These are phyloP conservation scores for Teunomyces atbi DNA, from an alignment of 805 yeast species.

Conservation along the genomic window DNA sequence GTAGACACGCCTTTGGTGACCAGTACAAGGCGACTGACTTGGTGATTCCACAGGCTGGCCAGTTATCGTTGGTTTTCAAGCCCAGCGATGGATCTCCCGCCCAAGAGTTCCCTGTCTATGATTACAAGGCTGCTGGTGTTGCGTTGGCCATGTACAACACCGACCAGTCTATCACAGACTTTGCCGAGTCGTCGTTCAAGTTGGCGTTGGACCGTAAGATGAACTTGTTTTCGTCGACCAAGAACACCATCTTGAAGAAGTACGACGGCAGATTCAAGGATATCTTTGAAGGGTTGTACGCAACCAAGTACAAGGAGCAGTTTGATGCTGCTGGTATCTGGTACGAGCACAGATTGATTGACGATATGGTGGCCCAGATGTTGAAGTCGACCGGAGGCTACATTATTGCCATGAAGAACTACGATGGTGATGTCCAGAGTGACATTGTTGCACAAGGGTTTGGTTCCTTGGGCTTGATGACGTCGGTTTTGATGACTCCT, in stretches of 20 bases:
- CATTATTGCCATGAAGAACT: slow-evolving; percentile 77
- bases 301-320: slow-evolving; percentile 50
- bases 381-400: slow-evolving; percentile 81
- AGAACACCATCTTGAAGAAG: slow-evolving; percentile 77
- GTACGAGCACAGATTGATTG: slow-evolving; percentile 80
- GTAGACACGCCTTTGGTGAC: slow-evolving; percentile 85
- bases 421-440: slow-evolving; percentile 84
- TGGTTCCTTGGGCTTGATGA: slow-evolving; percentile 82
- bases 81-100: slow-evolving; percentile 57
- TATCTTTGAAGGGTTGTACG: slow-evolving; percentile 68
- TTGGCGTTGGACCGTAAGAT: slow-evolving; percentile 64
- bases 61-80: slow-evolving; percentile 61
- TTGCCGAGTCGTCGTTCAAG: slow-evolving; percentile 78
- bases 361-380: slow-evolving; percentile 90
- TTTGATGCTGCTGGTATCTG: slow-evolving; percentile 63
- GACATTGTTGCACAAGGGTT: slow-evolving; percentile 88
- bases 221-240: slow-evolving; percentile 69
- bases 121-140: slow-evolving; percentile 68
- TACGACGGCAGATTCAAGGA: slow-evolving; percentile 84
- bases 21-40: slow-evolving; percentile 81
- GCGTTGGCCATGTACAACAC: slow-evolving; percentile 84
- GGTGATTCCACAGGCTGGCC: slow-evolving; percentile 65
- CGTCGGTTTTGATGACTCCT: slow-evolving; percentile 78
- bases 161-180: slow-evolving; percentile 71
- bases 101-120: slow-evolving; percentile 52